Evolutionary conservation across 345 rosid genomes (phyloP), one percentile per base, ranked within the genome.

Genomic region (Salix suchowensis): DNA sequence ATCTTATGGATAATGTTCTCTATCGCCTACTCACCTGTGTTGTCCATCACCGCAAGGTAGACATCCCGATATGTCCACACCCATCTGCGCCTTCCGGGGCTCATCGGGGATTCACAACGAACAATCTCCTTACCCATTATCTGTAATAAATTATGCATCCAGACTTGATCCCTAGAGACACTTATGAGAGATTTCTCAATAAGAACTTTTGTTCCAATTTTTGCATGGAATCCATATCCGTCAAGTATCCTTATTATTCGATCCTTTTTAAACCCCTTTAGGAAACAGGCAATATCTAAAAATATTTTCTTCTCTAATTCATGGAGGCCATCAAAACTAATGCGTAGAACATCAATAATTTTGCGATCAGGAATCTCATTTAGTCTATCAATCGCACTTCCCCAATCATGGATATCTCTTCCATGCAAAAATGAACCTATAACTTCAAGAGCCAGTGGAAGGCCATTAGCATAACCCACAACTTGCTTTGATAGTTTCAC

Each of bases 391-490:
- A 74, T 16, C 0, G 76, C 76, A 67, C 78, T 67, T 14, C 15
- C 1, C 78, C 78, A 75, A 23, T 16, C 66, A 9, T 1, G 5
- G 23, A 48, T 21, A 9, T 54, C 34, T 11, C 67, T 78, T 18
- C 40, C 67, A 30, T 28, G 3, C 24, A 73, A 32, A 68, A 67
- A 67, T 1, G 65, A 37, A 23, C 77, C 77, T 24, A 78, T 52
- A 55, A 73, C 72, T 75, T 75, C 71, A n/a, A 75, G 72, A 67
- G 78, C 66, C 16, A 75, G 50, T 1, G 78, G 73, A 42, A 67
- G 77, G 18, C 81, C 77, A 9, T n/a, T 5, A 40, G 73, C 77
- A 73, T 73, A 78, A 24, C n/a, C 24, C 40, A 78, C 61, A 73
- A 73, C 68, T 7, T n/a, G 24, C 12, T 58, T 9, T 0, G 77